A percentile compares a stretch with the other conserved stretches of the same genome.
Evolutionary conservation across 83 land plant genomes (phyloP).

Genomic region (Isoetes engelmannii): DNA sequence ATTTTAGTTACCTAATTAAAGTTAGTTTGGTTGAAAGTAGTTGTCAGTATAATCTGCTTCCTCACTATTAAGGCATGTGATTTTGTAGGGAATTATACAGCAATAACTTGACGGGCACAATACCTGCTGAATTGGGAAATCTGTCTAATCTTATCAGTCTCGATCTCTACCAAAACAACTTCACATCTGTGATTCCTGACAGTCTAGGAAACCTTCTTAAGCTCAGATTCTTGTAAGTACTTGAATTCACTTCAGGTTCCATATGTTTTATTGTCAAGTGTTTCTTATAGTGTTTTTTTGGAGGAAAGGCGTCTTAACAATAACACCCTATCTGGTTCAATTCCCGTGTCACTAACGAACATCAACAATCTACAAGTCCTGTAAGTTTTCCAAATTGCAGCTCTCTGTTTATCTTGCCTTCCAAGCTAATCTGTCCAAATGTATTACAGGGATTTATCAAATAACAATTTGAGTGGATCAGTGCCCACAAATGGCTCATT

Average conservation of each 20-base stretch:
- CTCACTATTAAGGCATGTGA: conserved; percentile 1
- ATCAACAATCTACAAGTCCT: conserved; percentile 70
- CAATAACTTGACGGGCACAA: conserved; percentile 75
- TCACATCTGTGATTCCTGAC: conserved; percentile 68
- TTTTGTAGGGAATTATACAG: conserved; percentile 84
- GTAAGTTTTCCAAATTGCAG: conserved; percentile 41
- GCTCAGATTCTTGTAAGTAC: conserved; percentile 74
- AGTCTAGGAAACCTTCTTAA: conserved; percentile 49
- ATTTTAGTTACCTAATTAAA: neutral
- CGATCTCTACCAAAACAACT: conserved; percentile 80
- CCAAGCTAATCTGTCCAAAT: neutral
- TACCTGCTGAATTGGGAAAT: conserved; percentile 83
- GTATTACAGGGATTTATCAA: conserved; percentile 70
- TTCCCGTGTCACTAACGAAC: conserved; percentile 58
- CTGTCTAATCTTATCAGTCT: conserved; percentile 78
- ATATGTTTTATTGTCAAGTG: neutral
- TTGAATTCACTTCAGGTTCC: neutral
- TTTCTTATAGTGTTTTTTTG: neutral
- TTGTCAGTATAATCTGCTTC: neutral
- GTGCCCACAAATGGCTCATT: conserved; percentile 80
- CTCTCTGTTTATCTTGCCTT: conserved; percentile 2
- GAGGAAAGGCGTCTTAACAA: conserved; percentile 72
- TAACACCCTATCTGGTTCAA: conserved; percentile 51
- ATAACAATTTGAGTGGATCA: conserved; percentile 56
- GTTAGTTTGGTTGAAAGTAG: neutral